Percentiles rank a stretch among this genome's conserved stretches.
phyloP scores from a whole-genome alignment of 2,329 filamentous ascomycete species.

The Colletotrichum sp. region DNA sequence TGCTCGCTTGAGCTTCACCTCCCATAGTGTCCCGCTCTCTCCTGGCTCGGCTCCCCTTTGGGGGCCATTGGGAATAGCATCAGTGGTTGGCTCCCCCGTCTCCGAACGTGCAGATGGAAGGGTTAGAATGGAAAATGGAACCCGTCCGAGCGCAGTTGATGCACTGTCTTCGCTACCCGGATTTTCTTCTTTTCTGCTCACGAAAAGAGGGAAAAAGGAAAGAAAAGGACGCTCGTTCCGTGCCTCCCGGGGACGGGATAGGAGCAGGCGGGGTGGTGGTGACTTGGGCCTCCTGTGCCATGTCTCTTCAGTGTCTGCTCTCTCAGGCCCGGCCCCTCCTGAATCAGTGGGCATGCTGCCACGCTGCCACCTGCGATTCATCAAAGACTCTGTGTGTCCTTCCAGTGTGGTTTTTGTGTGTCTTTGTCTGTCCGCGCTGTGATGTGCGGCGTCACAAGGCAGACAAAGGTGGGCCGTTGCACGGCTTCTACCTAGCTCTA shows the following conservation, averaged over 20 bases:
- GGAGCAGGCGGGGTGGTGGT: not conserved
- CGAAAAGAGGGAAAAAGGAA: not conserved
- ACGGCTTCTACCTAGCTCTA: not conserved
- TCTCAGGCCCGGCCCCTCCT: not conserved
- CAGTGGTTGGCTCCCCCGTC: not conserved
- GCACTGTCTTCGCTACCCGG: slow-evolving; percentile 9
- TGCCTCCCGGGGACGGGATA: not conserved
- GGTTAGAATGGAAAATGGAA: not conserved
- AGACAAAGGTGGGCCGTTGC: not conserved
- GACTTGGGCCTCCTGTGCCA: not conserved
- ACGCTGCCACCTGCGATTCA: not conserved
- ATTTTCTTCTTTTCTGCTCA: not conserved
- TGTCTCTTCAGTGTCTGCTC: not conserved
- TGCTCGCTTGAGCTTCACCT: not conserved
- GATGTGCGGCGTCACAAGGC: not conserved
- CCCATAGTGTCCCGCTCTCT: not conserved
- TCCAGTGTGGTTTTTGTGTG: not conserved
- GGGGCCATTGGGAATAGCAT: slow-evolving; percentile 3
- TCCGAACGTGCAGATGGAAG: not conserved
- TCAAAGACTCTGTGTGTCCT: not conserved
- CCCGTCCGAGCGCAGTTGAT: slow-evolving; percentile 3
- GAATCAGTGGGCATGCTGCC: not conserved
- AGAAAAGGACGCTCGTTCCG: not conserved
- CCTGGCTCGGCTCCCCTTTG: not conserved
- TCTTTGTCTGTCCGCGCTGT: not conserved